Conservation (phyloP, 208 protist genomes). For the Blechomonas ayalai region DNA sequence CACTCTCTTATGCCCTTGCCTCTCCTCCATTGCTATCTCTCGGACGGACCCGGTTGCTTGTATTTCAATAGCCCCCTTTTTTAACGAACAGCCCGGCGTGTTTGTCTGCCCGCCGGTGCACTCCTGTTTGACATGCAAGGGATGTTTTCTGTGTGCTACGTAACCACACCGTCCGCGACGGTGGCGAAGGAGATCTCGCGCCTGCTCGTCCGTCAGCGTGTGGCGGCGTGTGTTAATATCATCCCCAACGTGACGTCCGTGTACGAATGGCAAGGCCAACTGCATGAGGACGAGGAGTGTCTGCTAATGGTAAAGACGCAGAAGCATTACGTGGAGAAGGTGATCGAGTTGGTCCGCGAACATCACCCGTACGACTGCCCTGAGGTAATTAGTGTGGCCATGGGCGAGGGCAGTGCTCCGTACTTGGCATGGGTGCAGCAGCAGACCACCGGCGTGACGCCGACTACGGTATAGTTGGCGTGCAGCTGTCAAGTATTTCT, state of each 20-base stretch:
- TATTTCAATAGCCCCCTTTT: too few relatives aligned
- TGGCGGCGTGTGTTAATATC: constrained; percentile 55
- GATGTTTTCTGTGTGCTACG: constrained; percentile 34
- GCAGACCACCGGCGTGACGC: too few relatives aligned
- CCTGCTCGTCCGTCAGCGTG: constrained; percentile 8
- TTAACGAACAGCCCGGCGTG: too few relatives aligned
- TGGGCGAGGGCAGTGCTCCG: constrained; percentile 16
- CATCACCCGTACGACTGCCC: constrained; percentile 55
- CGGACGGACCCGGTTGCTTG: too few relatives aligned
- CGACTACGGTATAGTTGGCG: too few relatives aligned
- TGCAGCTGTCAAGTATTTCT: too few relatives aligned
- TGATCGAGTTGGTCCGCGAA: constrained; percentile 19
- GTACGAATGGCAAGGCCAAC: constrained; percentile 37
- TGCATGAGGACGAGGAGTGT: constrained; percentile 32
- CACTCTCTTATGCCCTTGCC: too few relatives aligned
- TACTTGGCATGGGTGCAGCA: constrained; percentile 42
- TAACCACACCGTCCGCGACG: constrained; percentile 23
- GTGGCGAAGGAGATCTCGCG: constrained; percentile 20
- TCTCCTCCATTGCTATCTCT: too few relatives aligned
- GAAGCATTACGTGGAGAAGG: constrained; percentile 21
- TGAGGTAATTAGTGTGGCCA: constrained; percentile 35
- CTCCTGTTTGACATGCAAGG: too few relatives aligned
- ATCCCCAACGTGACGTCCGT: constrained; percentile 37
- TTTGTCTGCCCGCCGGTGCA: too few relatives aligned
- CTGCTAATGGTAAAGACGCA: constrained; percentile 66